Evolutionary conservation across 2,329 filamentous ascomycete genomes (phyloP), one percentile per base, ranked within the genome.

Genomic region (Beauveria scarabaeidicola): DNA sequence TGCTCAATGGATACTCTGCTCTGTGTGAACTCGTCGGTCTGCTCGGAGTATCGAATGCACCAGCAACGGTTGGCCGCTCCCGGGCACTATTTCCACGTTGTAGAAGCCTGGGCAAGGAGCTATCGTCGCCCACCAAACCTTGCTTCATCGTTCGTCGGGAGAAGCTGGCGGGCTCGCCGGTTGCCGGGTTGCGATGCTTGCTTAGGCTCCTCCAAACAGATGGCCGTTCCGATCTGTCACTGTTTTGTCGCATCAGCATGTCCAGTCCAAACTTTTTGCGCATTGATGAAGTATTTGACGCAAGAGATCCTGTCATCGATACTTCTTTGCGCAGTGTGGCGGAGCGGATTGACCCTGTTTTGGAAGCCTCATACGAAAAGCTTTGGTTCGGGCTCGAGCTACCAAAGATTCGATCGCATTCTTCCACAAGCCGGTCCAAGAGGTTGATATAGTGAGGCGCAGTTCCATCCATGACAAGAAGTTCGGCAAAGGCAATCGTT

Each of bases 201-300:
- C 91, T 96, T 64, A 96, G 76, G n/a, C 85, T 92, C 59, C 91
- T 85, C 85, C 91, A 91, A 23, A 96, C 85, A 0, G 90, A 93
- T 46, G 86, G 80, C 41, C 90, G 84, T 64, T 90, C 89, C 47
- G 84, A 77, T 43, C 84, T 82, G 23, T 80, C 82, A 76, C 89
- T 91, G 67, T 89, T 91, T 66, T 94, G 88, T 59, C 90, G 83
- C 43, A 90, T 80, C 32, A 95, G 73, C 3, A 79, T 85, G 60
- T 91, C 86, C 62, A 95, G 86, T 1, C 91, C 91, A 69, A 96
- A 91, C 64, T 91, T 90, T 68, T 87, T 87, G 51, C 91, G 81
- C 29, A 97, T 79, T 0, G 91, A 96, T 6, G 92, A 96, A 2
- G 88, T 85, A 66, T 95, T 96, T 1, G 92, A 96, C 11, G 84